Evolutionary conservation across 2,329 filamentous ascomycete species (phyloP).

Genomic region (Cytospora piceicola): DNA sequence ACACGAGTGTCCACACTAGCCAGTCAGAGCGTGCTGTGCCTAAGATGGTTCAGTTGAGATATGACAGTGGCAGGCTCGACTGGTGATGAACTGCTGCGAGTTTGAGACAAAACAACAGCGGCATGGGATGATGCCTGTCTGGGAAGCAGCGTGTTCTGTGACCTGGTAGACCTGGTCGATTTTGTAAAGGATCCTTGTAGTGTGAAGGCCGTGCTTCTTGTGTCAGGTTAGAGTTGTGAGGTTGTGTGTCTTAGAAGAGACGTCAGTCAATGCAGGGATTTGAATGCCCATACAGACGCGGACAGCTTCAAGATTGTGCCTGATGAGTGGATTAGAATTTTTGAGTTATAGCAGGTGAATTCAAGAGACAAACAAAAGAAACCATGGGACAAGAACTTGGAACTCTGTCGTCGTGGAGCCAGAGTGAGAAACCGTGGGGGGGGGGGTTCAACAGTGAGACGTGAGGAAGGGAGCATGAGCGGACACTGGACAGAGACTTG

Average conservation of each 20-base stretch:
- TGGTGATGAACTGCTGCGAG: conserved; percentile 1
- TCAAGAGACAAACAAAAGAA: background rate
- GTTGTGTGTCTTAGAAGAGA: background rate
- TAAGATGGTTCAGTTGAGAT: conserved; percentile 18
- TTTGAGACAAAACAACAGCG: conserved; percentile 18
- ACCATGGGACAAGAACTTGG: no score
- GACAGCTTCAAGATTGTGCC: background rate
- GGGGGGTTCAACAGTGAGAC: background rate
- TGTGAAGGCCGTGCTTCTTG: conserved; percentile 5
- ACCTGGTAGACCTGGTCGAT: background rate
- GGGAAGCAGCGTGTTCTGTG: conserved; percentile 17
- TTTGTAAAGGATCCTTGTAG: conserved; percentile 3
- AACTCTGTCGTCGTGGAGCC: background rate
- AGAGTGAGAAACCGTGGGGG: background rate
- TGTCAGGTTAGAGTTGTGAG: background rate
- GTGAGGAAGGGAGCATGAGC: background rate
- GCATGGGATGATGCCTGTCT: conserved; percentile 22
- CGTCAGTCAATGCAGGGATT: no score
- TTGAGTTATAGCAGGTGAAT: background rate
- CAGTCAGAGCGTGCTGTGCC: background rate
- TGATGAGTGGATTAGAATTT: background rate
- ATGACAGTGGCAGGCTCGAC: conserved; percentile 9
- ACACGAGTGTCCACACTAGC: background rate
- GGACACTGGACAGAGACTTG: background rate
- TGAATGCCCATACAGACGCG: no score